Base-by-base conservation (phyloP, 352 stramenopile genomes). In the Phytopythium helicoides region DNA sequence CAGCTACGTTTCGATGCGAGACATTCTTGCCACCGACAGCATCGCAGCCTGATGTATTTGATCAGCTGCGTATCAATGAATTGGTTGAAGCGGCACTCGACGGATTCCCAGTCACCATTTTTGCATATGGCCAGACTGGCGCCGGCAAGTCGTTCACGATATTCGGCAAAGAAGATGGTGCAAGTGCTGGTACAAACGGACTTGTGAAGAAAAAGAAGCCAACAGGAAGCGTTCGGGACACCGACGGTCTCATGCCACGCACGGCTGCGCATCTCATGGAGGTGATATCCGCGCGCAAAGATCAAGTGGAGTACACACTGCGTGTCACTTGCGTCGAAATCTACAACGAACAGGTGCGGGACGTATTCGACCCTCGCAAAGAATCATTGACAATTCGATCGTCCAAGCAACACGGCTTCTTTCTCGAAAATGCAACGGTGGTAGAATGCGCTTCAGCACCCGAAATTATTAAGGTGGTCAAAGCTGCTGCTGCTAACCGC, bases 121-220 rank as follows among this genome's bases (percentile, higher is more conserved):
- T 91, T 47, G 77, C 81, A 19, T 91, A 91, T 34, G 81, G 81
- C 6, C 77, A 91, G 56, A 88, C 77, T 0, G 81, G 81, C 9
- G 76, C 81, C 0, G 81, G 81, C 42, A 91, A 91, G 51, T 88
- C 76, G 9, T 84, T 77, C 41, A 88, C 77, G 15, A 89, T 91
- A 56, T 91, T 91, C 41, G 77, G 81, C 3, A 73, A 75, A 21
- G 81, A 91, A 38, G 64, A 87, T 9, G 16, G 31, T n/a, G 37
- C 31, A 21, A 35, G 19, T 22, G 21, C n/a, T 14, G 14, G 5
- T n/a, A 14, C 26, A 9, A 35, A 41, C 12, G 34, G 28, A 6
- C 19, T 23, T 11, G 22, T n/a, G 19, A 42, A 16, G 22, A 22
- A 18, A 21, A 41, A 33, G 19, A 53, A 53, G 33, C 21, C 47